These are phyloP conservation scores for Aspergillus saccharolyticus DNA, from an alignment of 495 filamentous ascomycete genomes.

Conservation along the genomic window DNA sequence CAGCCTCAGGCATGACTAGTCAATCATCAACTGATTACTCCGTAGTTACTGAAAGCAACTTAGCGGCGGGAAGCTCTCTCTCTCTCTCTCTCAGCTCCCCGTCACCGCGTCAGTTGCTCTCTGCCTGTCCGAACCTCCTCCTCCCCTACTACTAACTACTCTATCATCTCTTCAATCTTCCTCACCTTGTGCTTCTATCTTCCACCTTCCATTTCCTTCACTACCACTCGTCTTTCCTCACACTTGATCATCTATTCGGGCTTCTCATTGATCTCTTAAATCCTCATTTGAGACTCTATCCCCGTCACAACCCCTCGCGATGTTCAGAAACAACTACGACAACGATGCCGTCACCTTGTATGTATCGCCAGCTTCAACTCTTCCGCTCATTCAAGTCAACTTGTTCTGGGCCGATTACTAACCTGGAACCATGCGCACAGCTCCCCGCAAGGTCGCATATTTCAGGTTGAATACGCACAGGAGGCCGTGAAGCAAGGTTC, in stretches of 20 bases:
- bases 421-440: constrained; percentile 39
- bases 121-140: constrained; percentile 14
- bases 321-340: constrained; percentile 99
- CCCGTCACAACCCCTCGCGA: constrained; percentile 37
- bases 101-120: constrained; percentile 23
- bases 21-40: background rate
- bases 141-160: constrained; percentile 2
- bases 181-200: constrained; percentile 18
- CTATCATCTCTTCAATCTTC: background rate
- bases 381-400: constrained; percentile 12
- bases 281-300: constrained; percentile 1
- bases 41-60: background rate
- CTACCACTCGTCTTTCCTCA: background rate
- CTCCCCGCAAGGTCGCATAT: constrained; percentile 98
- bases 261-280: constrained; percentile 4
- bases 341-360: constrained; percentile 99
- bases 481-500: constrained; percentile 99
- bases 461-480: constrained; percentile 98
- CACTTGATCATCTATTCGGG: background rate
- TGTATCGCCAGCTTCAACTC: constrained; percentile 37
- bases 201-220: constrained; percentile 1
- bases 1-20: constrained; percentile 38
- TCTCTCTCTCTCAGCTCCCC: constrained; percentile 2
- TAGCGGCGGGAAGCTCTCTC: background rate
- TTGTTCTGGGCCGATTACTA: constrained; percentile 12